Evolutionary conservation across 1,284 basidiomycete species (phyloP).

Genomic region (Coniferiporia sulphurascens): DNA sequence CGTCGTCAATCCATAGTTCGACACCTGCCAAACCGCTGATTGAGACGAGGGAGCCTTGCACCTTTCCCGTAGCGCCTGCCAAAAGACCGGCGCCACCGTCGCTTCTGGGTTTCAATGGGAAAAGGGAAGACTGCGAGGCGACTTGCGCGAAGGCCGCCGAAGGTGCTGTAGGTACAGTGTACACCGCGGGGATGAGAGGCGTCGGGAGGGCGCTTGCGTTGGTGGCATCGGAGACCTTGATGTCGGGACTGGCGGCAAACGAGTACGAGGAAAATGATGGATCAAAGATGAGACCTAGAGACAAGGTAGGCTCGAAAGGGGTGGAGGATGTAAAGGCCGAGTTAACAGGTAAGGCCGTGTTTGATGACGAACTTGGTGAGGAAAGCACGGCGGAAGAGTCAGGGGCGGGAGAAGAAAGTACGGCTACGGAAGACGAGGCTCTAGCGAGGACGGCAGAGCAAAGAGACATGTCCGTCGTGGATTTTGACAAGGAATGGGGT

Average conservation of each 20-base stretch:
- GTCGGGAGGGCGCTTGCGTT: background rate
- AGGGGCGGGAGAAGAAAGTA: background rate
- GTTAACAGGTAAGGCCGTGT: background rate
- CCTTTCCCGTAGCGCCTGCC: background rate
- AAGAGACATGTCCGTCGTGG: background rate
- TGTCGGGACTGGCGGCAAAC: background rate
- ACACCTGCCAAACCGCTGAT: background rate
- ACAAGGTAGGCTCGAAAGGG: too few species aligned
- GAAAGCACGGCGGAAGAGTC: background rate
- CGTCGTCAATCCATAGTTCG: background rate
- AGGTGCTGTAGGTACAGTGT: background rate
- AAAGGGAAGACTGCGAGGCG: background rate
- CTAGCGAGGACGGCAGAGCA: background rate
- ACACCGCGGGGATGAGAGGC: background rate
- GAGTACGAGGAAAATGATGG: too few species aligned
- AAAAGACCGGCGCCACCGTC: background rate
- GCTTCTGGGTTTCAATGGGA: background rate
- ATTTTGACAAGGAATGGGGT: background rate
- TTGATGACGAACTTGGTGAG: background rate
- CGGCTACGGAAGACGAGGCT: background rate
- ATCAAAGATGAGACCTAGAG: too few species aligned
- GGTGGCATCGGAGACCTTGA: background rate
- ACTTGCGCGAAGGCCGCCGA: background rate
- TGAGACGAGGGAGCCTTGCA: background rate
- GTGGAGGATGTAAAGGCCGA: background rate